Base-by-base conservation (phyloP, 768 basidiomycete genomes). In the Xerocomus potaroensis region DNA sequence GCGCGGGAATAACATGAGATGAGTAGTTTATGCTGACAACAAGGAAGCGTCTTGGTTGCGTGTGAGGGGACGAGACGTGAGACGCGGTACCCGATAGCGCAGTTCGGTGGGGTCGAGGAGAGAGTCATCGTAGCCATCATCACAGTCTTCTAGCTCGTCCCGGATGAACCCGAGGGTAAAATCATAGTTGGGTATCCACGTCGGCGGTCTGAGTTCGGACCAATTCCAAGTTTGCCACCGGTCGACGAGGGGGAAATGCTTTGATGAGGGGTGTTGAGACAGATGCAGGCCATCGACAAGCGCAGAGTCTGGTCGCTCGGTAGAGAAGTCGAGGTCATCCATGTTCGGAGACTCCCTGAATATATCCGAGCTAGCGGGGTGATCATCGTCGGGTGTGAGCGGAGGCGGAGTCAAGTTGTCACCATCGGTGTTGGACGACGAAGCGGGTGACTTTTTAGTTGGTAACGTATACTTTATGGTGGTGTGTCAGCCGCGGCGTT, bases 321-420 rank as follows among this genome's bases (percentile, higher is more conserved):
- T 21, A 5, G 53, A 31, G 23, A 48, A 44, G 41, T 53, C 54
- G 43, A 54, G 48, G 35, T 56, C 61, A 26, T 53, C 57, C 18
- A 54, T 51, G 15, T 51, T 58, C 12, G 57, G 58, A 4, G 59
- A 57, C 26, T 46, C 54, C 44, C 47, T 48, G 35, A 67, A 53
- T 24, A 61, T 39, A 24, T 49, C 56, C 3, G 64, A 49, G 16
- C 21, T 43, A n/a, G 31, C 8, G 3, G 51, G 51, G 22, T 56
- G 55, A 48, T 64, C 66, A 22, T 68, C 61, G 49, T 72, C 67
- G 35, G 68, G 67, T 0, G 71, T 70, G 39, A 69, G 57, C 32
- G 69, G 62, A 1, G 69, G 68, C 6, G 70, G 66, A 2, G 62
- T 66, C 42, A 47, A 55, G 34, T 56, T 60, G 50, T 69, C 68